phyloP scores from a whole-genome alignment of 106 monocot genomes.

The Gastrodia elata region DNA sequence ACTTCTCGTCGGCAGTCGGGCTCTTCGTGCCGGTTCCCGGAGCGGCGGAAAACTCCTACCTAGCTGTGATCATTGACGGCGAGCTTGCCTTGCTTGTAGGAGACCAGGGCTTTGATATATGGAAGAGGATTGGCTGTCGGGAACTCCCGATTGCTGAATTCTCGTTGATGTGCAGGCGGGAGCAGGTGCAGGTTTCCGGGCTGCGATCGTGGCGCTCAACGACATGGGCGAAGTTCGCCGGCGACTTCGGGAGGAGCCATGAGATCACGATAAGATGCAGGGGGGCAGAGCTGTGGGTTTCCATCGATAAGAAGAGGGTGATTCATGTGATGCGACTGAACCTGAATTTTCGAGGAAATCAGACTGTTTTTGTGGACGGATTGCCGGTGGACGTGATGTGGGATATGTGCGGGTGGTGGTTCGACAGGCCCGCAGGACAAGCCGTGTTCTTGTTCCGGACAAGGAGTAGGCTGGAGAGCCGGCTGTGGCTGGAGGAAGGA shows the following conservation, averaged over 20 bases:
- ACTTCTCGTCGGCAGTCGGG: slow-evolving; percentile 30
- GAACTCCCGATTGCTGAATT: slow-evolving; percentile 7
- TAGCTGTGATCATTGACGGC: slow-evolving; percentile 20
- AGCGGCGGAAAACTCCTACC: slow-evolving; percentile 39
- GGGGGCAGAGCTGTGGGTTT: slow-evolving; percentile 50
- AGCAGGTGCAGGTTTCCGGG: slow-evolving; percentile 28
- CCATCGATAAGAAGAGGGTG: slow-evolving; percentile 62
- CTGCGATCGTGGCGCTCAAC: slow-evolving; percentile 9
- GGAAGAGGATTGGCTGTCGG: background rate
- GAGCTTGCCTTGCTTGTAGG: slow-evolving; percentile 39
- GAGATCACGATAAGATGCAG: slow-evolving; percentile 37
- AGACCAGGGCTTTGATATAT: slow-evolving; percentile 11
- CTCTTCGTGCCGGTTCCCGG: slow-evolving; percentile 28
- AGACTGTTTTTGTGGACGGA: slow-evolving; percentile 61
- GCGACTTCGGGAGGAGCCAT: slow-evolving; percentile 22
- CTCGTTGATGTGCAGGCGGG: slow-evolving; percentile 23
- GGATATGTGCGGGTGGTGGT: slow-evolving; percentile 63
- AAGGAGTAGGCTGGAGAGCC: slow-evolving; percentile 43
- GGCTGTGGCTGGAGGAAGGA: slow-evolving; percentile 65
- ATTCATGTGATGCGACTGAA: slow-evolving; percentile 40
- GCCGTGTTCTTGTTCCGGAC: slow-evolving; percentile 54
- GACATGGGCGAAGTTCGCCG: slow-evolving; percentile 31
- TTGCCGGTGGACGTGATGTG: slow-evolving; percentile 77
- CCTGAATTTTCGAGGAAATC: slow-evolving; percentile 76
- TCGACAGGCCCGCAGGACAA: slow-evolving; percentile 16